Conservation (phyloP, 176 grass and related monocot genomes). For the Zizania latifolia region DNA sequence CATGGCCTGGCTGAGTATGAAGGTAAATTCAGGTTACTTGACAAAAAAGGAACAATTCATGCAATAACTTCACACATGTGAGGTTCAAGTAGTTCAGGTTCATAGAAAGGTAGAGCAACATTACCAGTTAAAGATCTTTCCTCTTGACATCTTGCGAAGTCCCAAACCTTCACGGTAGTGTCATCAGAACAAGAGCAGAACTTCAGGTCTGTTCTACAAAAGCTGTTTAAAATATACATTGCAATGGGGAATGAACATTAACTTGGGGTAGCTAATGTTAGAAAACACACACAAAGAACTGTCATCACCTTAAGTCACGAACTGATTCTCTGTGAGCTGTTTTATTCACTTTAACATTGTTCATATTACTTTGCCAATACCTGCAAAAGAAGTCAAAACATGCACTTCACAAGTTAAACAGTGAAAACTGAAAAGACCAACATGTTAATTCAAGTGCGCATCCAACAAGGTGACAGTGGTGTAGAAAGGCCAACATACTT, state of each 20-base stretch:
- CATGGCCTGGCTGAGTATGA: constrained; percentile 98
- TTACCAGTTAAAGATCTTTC: constrained; percentile 99
- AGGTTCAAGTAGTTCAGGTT: constrained; percentile 10
- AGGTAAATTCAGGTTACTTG: constrained; percentile 58
- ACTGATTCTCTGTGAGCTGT: constrained; percentile 95
- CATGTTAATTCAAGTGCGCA: not conserved
- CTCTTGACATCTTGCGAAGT: constrained; percentile 99
- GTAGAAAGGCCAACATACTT: constrained; percentile 53
- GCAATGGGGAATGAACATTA: constrained; percentile 18
- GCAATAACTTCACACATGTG: constrained; percentile 4
- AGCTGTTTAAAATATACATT: constrained; percentile 49
- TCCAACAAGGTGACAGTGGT: not conserved
- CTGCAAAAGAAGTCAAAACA: constrained; percentile 39
- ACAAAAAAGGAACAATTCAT: constrained; percentile 15
- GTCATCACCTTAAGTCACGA: constrained; percentile 76
- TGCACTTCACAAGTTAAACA: constrained; percentile 8
- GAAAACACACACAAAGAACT: not conserved
- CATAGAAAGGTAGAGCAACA: constrained; percentile 48
- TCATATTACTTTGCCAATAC: constrained; percentile 99
- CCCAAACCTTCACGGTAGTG: constrained; percentile 97
- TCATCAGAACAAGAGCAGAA: constrained; percentile 99
- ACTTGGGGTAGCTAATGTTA: constrained; percentile 13
- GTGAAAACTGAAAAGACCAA: not conserved
- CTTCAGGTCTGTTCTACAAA: constrained; percentile 96
- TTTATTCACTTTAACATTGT: constrained; percentile 99